A percentile compares a stretch with the other conserved stretches of the same genome.
These are phyloP conservation scores for Ophiostoma angusticollis DNA, from an alignment of 2,329 filamentous ascomycete genomes.

Conservation along the genomic window DNA sequence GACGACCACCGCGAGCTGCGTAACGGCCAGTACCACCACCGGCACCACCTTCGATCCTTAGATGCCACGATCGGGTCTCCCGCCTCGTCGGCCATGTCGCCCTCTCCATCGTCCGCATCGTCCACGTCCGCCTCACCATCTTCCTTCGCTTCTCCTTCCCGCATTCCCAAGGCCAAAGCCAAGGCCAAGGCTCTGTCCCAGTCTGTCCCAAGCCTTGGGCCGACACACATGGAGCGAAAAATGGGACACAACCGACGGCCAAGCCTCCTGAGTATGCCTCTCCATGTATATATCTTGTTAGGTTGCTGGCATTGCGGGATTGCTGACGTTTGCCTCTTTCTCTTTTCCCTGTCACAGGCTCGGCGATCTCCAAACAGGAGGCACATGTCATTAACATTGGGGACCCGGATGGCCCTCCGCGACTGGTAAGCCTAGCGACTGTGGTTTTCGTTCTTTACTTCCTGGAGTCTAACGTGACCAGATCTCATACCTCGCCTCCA, in stretches of 20 bases:
- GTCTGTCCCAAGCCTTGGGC: constrained; percentile 26
- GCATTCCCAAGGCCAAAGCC: constrained; percentile 28
- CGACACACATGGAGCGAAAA: constrained; percentile 27
- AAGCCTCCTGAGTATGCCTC: constrained; percentile 46
- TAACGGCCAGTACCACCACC: constrained; percentile 3
- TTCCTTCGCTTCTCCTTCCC: constrained; percentile 41
- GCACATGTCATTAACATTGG: constrained; percentile 73
- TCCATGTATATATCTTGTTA: not conserved
- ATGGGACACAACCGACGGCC: constrained; percentile 42
- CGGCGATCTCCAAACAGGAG: constrained; percentile 59
- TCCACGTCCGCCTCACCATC: constrained; percentile 18
- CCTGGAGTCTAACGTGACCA: constrained; percentile 24
- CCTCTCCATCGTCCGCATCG: constrained; percentile 8
- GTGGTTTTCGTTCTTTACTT: constrained; percentile 13
- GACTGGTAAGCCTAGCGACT: constrained; percentile 42
- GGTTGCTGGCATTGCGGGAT: not conserved
- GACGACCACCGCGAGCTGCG: constrained; percentile 10
- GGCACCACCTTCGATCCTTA: constrained; percentile 9
- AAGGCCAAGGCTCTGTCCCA: constrained; percentile 34
- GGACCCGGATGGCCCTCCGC: constrained; percentile 57
- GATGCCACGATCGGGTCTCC: constrained; percentile 6
- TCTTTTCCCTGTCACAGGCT: constrained; percentile 38
- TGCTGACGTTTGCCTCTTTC: too few species aligned
- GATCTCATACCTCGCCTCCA: constrained; percentile 70
- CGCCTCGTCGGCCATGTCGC: constrained; percentile 8